Conservation (phyloP, 345 rosid species). For the Salix purpurea region DNA sequence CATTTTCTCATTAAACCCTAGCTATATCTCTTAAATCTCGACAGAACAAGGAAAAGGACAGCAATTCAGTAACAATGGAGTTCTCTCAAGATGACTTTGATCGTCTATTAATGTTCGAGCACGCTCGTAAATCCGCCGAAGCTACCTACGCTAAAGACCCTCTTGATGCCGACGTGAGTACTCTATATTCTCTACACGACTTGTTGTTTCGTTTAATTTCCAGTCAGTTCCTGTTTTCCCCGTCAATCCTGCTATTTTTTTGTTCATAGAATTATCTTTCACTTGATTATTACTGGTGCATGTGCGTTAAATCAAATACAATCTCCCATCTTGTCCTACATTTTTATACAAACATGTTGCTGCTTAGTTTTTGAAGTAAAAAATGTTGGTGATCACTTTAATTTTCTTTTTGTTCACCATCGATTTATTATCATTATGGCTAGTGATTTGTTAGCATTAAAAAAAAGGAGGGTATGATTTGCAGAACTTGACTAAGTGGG, state of each 20-base stretch:
- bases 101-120: slow-evolving; percentile 49
- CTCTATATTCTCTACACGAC: not conserved
- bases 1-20: not conserved
- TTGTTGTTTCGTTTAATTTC: not conserved
- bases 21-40: not conserved
- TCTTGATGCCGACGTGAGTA: slow-evolving; percentile 54
- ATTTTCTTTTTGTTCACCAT: not conserved
- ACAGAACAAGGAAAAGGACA: not conserved
- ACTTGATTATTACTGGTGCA: not conserved
- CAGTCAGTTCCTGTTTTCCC: not conserved
- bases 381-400: not conserved
- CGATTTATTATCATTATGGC: not conserved
- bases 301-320: not conserved
- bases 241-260: not conserved
- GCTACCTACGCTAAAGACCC: slow-evolving; percentile 49
- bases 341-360: not conserved
- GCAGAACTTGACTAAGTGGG: slow-evolving; percentile 52
- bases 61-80: slow-evolving; percentile 35
- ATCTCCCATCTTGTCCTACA: not conserved
- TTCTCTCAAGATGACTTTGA: slow-evolving; percentile 53
- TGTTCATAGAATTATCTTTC: not conserved
- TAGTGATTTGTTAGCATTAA: not conserved
- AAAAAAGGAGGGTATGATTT: not conserved
- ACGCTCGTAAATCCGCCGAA: slow-evolving; percentile 52
- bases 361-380: not conserved